Conservation (phyloP, 148 eudicot species). For the Bassia scoparia region DNA sequence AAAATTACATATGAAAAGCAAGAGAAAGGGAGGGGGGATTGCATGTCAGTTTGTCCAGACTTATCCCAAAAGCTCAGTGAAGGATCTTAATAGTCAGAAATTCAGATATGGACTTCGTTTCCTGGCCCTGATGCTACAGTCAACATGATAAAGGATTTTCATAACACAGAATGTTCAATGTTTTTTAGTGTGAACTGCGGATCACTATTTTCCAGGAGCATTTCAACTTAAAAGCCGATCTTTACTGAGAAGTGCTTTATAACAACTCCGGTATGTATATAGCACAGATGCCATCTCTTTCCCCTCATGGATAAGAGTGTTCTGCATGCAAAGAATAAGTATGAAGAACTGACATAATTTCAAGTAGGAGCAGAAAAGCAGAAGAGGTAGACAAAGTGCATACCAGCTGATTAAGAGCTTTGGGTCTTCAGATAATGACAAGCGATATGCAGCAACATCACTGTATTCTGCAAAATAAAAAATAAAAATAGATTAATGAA, state of each 20-base stretch:
- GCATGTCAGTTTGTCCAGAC: background rate
- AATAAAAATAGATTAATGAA: no score
- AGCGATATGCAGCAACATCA: conserved; percentile 94
- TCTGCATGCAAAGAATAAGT: conserved; percentile 41
- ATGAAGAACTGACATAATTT: conserved; percentile 4
- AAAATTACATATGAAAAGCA: conserved; percentile 20
- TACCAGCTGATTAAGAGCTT: conserved; percentile 97
- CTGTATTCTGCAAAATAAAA: conserved; percentile 75
- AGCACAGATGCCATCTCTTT: conserved; percentile 92
- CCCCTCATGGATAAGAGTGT: conserved; percentile 75
- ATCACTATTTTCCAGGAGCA: background rate
- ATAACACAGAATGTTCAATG: background rate
- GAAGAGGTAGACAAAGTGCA: conserved; percentile 14
- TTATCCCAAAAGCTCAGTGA: background rate
- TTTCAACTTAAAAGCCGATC: conserved; percentile 10
- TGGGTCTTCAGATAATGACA: conserved; percentile 92
- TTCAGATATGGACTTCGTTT: no score
- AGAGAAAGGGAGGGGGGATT: background rate
- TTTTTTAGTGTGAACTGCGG: background rate
- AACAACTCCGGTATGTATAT: conserved; percentile 92
- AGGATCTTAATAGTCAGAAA: no score
- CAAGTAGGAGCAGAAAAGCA: background rate
- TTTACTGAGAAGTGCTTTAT: conserved; percentile 94
- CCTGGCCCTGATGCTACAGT: background rate
- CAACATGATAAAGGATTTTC: background rate